A percentile compares a stretch with the other conserved stretches of the same genome.
Evolutionary conservation across 331 rosid species (phyloP).

Genomic region (Quercus phellos): DNA sequence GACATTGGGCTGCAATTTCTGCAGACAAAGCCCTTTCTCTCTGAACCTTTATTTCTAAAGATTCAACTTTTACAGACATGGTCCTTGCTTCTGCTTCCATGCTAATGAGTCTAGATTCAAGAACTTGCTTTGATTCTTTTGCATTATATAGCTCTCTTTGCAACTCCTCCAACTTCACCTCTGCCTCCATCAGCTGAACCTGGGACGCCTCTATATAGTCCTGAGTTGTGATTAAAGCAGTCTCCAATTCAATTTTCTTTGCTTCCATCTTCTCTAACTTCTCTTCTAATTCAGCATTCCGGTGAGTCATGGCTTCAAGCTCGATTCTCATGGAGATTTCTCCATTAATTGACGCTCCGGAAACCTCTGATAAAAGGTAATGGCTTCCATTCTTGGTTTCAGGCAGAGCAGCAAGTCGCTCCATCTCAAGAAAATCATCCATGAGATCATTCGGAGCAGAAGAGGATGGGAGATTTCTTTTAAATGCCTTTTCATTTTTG

Average conservation of each 20-base stretch:
- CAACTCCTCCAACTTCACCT: slow-evolving; percentile 49
- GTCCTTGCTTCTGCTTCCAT: slow-evolving; percentile 56
- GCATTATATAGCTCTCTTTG: slow-evolving; percentile 48
- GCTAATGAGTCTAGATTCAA: slow-evolving; percentile 50
- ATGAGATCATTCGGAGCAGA: slow-evolving; percentile 62
- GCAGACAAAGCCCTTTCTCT: slow-evolving; percentile 50
- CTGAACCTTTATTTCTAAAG: slow-evolving; percentile 50
- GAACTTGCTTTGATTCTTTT: slow-evolving; percentile 41
- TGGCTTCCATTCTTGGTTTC: slow-evolving; percentile 36
- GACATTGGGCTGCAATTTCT: slow-evolving; percentile 46
- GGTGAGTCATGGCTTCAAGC: slow-evolving; percentile 40
- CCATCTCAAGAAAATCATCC: slow-evolving; percentile 99
- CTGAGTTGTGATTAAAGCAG: slow-evolving; percentile 41
- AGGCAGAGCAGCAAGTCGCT: slow-evolving; percentile 68
- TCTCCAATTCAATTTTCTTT: slow-evolving; percentile 56
- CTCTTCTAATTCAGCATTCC: slow-evolving; percentile 33
- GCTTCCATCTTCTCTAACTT: slow-evolving; percentile 42
- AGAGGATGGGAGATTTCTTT: slow-evolving; percentile 38
- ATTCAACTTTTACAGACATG: slow-evolving; percentile 43
- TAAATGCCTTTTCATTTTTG: slow-evolving; percentile 50
- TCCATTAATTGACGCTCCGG: slow-evolving; percentile 19
- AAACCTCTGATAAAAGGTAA: slow-evolving; percentile 34
- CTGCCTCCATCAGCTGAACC: slow-evolving; percentile 44
- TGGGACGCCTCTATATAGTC: slow-evolving; percentile 44
- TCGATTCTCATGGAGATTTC: slow-evolving; percentile 45